Percentiles rank a stretch among this genome's conserved stretches.
phyloP scores from a whole-genome alignment of 306 rosid species.

The Trichosanthes cucumerina region DNA sequence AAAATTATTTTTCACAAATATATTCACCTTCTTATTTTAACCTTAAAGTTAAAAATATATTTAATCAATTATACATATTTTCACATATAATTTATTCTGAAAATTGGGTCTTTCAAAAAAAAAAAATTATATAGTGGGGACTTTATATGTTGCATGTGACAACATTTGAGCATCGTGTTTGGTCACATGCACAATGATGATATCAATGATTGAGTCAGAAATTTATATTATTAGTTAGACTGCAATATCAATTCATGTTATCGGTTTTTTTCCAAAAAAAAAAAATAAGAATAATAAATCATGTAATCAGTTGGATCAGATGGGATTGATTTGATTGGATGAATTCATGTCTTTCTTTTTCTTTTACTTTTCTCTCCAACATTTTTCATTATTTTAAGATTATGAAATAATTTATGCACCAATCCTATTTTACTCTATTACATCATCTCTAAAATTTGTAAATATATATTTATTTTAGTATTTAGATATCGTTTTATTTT shows the following conservation, averaged over 20 bases:
- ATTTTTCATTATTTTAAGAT: background rate
- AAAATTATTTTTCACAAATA: no score
- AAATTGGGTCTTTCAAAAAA: no score
- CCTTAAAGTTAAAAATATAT: no score
- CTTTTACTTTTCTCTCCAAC: background rate
- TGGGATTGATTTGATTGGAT: background rate
- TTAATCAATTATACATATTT: background rate
- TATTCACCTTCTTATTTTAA: no score
- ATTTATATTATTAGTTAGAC: background rate
- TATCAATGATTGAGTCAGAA: background rate
- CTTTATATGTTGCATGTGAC: background rate
- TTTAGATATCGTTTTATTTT: background rate
- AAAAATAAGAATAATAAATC: no score
- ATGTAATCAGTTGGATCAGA: background rate
- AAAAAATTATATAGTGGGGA: background rate
- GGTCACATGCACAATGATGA: slow-evolving; percentile 3
- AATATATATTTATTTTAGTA: background rate
- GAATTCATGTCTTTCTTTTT: background rate
- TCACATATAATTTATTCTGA: background rate
- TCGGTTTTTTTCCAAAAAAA: background rate
- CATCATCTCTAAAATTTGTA: background rate
- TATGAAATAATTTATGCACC: background rate
- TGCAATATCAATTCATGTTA: background rate
- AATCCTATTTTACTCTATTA: background rate
- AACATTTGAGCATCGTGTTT: background rate